Base-by-base conservation (phyloP, 306 rosid genomes). In the Cyclanthera cordifolia region DNA sequence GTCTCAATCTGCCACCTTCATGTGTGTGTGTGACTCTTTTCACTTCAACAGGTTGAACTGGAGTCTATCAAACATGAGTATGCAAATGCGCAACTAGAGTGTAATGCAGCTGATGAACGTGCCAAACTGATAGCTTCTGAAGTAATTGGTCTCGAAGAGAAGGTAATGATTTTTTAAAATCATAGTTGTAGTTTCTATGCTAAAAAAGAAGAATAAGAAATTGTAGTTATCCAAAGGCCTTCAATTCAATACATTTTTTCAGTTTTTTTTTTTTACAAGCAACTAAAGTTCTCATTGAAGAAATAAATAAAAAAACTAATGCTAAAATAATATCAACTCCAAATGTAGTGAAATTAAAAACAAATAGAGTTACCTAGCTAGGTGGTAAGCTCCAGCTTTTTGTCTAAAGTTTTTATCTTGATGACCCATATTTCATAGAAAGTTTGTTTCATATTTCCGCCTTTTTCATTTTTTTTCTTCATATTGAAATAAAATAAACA, bases 71-170 rank as follows among this genome's bases (percentile, higher is more conserved):
- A 79, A 81, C 82, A 53, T 78, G 95, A 86, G 71, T 88, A 86
- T 74, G 75, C 82, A 75, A 94, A 94, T 71, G 99, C 81, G 15
- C 95, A 83, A 63, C 84, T 94, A 37, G 97, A 90, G 78, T 94
- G 95, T 79, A 82, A 77, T 83, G 97, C 99, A n/a, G 87, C 97
- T 4, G 97, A 90, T 82, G 99, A 94, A 58, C 97, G 97, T 66
- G 87, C 99, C 76, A 88, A 90, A 78, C 79, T 94, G 78, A 78
- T 94, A 84, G 97, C 97, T 73, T 90, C 99, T n/a, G 99, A 94
- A 85, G 97, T 94, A 69, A 94, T 90, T 53, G 85, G 95, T 24
- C 79, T 94, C 80, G 99, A 94, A 87, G 96, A 90, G 87, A 94
- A 94, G 97, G 99, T 94, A 88, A 50, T 61, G 47, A 55, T 50